phyloP scores from a whole-genome alignment of 805 yeast species.

The Lachancea cidri region DNA sequence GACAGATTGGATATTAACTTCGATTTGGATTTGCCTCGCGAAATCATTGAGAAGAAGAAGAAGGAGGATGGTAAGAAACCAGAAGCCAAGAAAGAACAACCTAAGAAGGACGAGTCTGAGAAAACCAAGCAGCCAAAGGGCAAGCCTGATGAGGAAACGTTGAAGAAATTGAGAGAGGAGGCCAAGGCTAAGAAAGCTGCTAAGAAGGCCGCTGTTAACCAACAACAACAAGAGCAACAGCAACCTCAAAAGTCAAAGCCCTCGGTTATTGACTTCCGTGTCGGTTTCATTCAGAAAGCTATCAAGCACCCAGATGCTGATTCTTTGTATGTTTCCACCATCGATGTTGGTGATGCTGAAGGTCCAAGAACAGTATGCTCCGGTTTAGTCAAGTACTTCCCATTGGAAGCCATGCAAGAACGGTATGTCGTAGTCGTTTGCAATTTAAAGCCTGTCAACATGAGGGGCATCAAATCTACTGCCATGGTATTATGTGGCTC shows the following conservation, averaged over 20 bases:
- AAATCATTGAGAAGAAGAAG: constrained; percentile 54
- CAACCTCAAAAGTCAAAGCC: constrained; percentile 67
- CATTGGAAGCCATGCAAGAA: constrained; percentile 93
- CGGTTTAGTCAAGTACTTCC: constrained; percentile 84
- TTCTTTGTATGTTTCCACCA: constrained; percentile 91
- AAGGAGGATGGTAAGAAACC: constrained; percentile 39
- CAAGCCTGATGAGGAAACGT: constrained; percentile 45
- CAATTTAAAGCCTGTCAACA: constrained; percentile 93
- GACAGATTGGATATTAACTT: constrained; percentile 56
- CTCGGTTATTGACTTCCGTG: constrained; percentile 83
- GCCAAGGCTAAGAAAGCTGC: constrained; percentile 57
- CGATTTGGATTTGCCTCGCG: constrained; percentile 66
- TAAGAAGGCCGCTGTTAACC: constrained; percentile 53
- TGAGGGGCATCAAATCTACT: constrained; percentile 93
- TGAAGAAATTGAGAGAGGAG: constrained; percentile 44
- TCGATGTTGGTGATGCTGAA: constrained; percentile 92
- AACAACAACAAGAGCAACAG: constrained; percentile 29
- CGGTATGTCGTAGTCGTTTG: constrained; percentile 88
- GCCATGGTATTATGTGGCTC: constrained; percentile 98
- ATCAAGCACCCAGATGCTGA: constrained; percentile 98
- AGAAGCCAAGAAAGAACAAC: constrained; percentile 17
- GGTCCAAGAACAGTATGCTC: constrained; percentile 98
- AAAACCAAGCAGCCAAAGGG: constrained; percentile 36
- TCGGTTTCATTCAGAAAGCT: constrained; percentile 96
- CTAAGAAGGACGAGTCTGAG: constrained; percentile 16